Evolutionary conservation across 2,329 filamentous ascomycete species (phyloP), one percentile per base, ranked within the genome.

Genomic region (Monilinia aucupariae): DNA sequence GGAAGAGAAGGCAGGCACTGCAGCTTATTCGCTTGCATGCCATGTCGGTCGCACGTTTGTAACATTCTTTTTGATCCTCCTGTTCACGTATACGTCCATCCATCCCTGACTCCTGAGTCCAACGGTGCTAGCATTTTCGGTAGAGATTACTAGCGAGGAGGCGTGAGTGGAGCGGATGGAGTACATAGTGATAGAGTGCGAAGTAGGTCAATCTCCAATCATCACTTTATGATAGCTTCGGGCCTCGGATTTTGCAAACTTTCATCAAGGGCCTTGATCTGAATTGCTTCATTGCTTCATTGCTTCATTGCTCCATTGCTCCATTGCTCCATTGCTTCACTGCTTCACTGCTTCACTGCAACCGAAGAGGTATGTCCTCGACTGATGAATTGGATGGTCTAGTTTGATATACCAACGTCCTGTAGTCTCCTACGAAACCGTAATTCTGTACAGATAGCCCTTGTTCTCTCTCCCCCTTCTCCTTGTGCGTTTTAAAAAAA

Each of bases 1-100:
- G 25, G 48, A 53, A 53, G 58, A 17, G 48, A 53, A 53, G 25
- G 48, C 58, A 61, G 58, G 58, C 53, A 61, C 58, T 43, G 25
- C 48, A 53, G 58, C 58, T 52, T 52, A 45, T 30, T 6, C 27
- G 58, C 58, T 30, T 32, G 39, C 27, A 12, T 56, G 53, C 48
- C 43, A 47, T 53, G 25, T 13, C 34, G 8, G 37, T 54, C 22
- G 34, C 58, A 61, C 58, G 48, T 61, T 54, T 15, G 37, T 61
- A 39, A 45, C 34, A 45, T 53, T 25, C 48, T 61, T 37, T 13
- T 20, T 61, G 48, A 61, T 61, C 58, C 58, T 61, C 34, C 39
- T 17, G 41, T 22, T 41, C n/a, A n/a, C n/a, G 37, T 32, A 32
- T 30, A 20, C 58, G 17, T 53, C 15, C n/a, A n/a, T n/a, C n/a